Percentiles rank a stretch among this genome's conserved stretches.
These are phyloP conservation scores for Colletotrichum lindemuthianum DNA, from an alignment of 2,329 filamentous ascomycete genomes.

Conservation along the genomic window DNA sequence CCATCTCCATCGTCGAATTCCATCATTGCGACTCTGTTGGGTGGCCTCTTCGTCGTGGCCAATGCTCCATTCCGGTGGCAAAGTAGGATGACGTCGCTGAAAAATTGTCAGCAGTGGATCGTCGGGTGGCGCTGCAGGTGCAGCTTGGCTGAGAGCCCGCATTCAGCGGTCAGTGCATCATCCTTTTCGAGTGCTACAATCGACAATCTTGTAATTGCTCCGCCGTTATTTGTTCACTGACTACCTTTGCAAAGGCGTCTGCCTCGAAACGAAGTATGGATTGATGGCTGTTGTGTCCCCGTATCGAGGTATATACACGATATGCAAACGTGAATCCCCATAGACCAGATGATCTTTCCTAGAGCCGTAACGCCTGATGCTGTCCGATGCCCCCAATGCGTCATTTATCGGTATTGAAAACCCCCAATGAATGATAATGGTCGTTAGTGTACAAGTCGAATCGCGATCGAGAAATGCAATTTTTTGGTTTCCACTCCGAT, in stretches of 20 bases:
- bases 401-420: conserved; percentile 31
- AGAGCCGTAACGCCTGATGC: conserved; percentile 31
- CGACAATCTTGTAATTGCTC: too few relatives aligned
- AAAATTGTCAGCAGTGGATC: conserved; percentile 7
- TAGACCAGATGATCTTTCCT: conserved; percentile 11
- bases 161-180: too few relatives aligned
- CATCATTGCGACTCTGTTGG: too few relatives aligned
- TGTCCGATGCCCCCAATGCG: conserved; percentile 29
- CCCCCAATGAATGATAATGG: conserved; percentile 27
- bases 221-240: too few relatives aligned
- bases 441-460: conserved; percentile 36
- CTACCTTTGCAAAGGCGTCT: background rate
- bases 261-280: conserved; percentile 13
- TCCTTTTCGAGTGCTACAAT: too few relatives aligned
- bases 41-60: too few relatives aligned
- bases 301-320: conserved; percentile 26
- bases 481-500: conserved; percentile 34
- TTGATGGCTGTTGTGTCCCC: conserved; percentile 19
- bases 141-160: too few relatives aligned
- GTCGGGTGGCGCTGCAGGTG: conserved; percentile 9
- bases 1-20: too few relatives aligned
- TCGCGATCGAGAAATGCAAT: conserved; percentile 17
- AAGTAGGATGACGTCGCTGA: conserved; percentile 27
- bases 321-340: conserved; percentile 22
- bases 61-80: conserved; percentile 3